Conservation (phyloP, 148 eudicot species). For the Chenopodium quinoa region DNA sequence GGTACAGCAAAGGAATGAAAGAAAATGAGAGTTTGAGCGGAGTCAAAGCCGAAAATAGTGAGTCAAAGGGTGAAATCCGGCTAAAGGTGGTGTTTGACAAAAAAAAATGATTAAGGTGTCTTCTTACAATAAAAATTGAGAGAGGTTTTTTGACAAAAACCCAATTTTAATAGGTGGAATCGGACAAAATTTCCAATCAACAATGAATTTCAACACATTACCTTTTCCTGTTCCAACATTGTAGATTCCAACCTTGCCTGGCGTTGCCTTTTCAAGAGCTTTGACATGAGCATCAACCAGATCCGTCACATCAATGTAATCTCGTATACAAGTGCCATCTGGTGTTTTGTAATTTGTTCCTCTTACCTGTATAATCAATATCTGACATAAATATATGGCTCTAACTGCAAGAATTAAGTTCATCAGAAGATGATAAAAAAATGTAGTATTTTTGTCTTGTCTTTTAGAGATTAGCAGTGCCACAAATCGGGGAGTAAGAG, state of each 20-base stretch:
- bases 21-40: too few species aligned
- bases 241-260: conserved; percentile 83
- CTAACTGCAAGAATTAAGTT: background rate
- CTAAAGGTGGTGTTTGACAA: too few species aligned
- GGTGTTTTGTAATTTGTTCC: conserved; percentile 86
- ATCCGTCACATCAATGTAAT: conserved; percentile 94
- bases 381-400: background rate
- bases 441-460: background rate
- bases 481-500: background rate
- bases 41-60: too few species aligned
- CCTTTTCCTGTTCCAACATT: conserved; percentile 98
- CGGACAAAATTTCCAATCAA: background rate
- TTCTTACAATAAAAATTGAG: too few species aligned
- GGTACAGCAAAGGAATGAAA: too few species aligned
- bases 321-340: conserved; percentile 88
- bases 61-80: too few species aligned
- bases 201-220: conserved; percentile 15
- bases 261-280: conserved; percentile 81
- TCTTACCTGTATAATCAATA: conserved; percentile 48
- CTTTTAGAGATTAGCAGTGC: background rate
- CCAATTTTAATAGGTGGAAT: too few species aligned
- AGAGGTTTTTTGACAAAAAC: too few species aligned
- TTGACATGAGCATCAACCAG: conserved; percentile 96
- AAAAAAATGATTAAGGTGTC: too few species aligned
- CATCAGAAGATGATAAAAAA: background rate